Evolutionary conservation across 345 rosid genomes (phyloP).

Genomic region (Populus euphratica): DNA sequence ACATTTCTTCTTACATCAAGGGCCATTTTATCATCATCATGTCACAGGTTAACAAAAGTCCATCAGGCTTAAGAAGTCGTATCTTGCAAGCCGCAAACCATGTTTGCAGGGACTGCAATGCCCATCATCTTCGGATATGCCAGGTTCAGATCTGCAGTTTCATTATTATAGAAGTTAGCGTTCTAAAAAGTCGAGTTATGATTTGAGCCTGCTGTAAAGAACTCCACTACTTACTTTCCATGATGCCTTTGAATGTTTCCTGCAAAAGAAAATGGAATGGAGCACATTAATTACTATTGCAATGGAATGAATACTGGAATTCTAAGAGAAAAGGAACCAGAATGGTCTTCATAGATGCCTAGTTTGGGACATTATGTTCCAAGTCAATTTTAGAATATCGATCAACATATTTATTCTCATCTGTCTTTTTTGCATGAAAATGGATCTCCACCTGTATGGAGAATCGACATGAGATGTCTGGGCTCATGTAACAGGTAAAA

Average conservation of each 20-base stretch:
- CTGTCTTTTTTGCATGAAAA: too few relatives aligned
- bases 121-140: constrained; percentile 91
- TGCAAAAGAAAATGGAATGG: constrained; percentile 25
- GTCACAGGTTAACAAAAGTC: background rate
- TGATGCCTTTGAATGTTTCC: constrained; percentile 74
- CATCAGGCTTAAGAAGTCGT: constrained; percentile 18
- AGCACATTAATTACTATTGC: background rate
- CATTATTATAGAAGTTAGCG: background rate
- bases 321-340: too few relatives aligned
- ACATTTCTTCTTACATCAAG: too few relatives aligned
- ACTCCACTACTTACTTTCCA: constrained; percentile 64
- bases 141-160: constrained; percentile 63
- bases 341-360: too few relatives aligned
- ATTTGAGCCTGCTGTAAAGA: background rate
- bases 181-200: background rate
- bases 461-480: too few relatives aligned
- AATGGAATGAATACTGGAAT: too few relatives aligned
- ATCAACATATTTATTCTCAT: too few relatives aligned
- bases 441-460: too few relatives aligned
- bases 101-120: constrained; percentile 74
- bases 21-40: too few relatives aligned
- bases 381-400: too few relatives aligned
- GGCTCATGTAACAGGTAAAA: too few relatives aligned
- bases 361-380: too few relatives aligned
- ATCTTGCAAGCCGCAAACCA: constrained; percentile 90